Percentiles rank a stretch among this genome's conserved stretches.
Conservation (phyloP, 495 filamentous ascomycete species). For the Podospora bellae-mahoneyi region DNA sequence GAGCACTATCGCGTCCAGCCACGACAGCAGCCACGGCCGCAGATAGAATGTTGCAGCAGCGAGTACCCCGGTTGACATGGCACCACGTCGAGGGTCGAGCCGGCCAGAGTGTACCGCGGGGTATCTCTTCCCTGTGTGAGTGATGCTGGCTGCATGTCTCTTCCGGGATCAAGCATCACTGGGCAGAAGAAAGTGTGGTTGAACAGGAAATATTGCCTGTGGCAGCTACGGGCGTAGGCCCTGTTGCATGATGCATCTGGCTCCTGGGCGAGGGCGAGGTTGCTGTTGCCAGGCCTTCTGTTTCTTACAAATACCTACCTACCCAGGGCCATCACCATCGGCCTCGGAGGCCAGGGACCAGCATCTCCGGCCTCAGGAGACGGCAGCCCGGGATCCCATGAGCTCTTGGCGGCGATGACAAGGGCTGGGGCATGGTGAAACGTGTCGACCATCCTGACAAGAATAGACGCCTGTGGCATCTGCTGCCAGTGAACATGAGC, state of each 20-base stretch:
- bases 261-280: conserved; percentile 14
- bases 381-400: neutral
- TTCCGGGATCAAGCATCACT: conserved; percentile 29
- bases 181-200: conserved; percentile 26
- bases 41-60: conserved; percentile 17
- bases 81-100: conserved; percentile 7
- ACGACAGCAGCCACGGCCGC: conserved; percentile 21
- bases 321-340: neutral
- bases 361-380: neutral
- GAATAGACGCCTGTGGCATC: neutral
- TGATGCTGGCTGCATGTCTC: conserved; percentile 16
- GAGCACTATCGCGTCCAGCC: conserved; percentile 1
- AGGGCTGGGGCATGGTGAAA: conserved; percentile 14
- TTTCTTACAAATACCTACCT: neutral
- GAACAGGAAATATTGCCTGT: conserved; percentile 32
- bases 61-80: conserved; percentile 12
- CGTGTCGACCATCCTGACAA: conserved; percentile 1
- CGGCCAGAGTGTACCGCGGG: conserved; percentile 17
- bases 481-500: neutral
- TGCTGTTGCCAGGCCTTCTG: neutral
- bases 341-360: conserved; percentile 10
- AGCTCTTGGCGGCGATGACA: neutral
- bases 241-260: conserved; percentile 20
- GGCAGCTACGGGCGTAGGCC: conserved; percentile 34
- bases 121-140: conserved; percentile 13